Evolutionary conservation across 140 eudicot genomes (phyloP).

Genomic region (Bidens hawaiensis): DNA sequence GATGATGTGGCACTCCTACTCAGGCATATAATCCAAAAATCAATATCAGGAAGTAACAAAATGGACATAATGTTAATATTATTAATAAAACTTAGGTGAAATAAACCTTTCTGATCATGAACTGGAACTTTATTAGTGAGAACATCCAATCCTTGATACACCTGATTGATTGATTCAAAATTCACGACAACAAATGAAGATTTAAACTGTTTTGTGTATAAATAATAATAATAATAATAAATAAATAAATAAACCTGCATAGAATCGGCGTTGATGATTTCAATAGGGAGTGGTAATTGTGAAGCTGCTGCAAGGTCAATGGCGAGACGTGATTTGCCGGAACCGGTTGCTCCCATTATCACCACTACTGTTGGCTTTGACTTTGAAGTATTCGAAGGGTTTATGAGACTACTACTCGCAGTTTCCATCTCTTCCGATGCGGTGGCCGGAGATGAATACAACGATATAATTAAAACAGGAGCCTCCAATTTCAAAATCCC

Average conservation of each 20-base stretch:
- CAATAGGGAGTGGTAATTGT: constrained; percentile 66
- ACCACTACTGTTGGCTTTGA: constrained; percentile 70
- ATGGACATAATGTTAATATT: too few species aligned
- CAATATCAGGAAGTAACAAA: background rate
- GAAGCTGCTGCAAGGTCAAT: constrained; percentile 82
- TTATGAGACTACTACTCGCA: constrained; percentile 1
- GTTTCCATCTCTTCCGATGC: constrained; percentile 30
- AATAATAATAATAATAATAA: too few species aligned
- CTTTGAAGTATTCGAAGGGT: constrained; percentile 11
- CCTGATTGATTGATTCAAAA: constrained; percentile 32
- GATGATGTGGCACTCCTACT: constrained; percentile 88
- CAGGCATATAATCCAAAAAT: background rate
- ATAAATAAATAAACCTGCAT: constrained; percentile 36
- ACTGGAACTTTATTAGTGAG: constrained; percentile 84
- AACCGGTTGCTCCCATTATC: constrained; percentile 93
- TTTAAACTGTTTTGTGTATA: too few species aligned
- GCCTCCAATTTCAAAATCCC: background rate
- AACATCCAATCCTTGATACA: constrained; percentile 80
- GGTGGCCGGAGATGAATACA: constrained; percentile 13
- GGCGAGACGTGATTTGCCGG: constrained; percentile 86
- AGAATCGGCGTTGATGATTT: constrained; percentile 74
- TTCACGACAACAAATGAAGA: background rate
- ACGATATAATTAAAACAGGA: background rate
- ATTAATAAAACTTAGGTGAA: too few species aligned
- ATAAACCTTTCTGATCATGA: constrained; percentile 75